Conservation (phyloP, 305 asterid genomes). For the Ajuga reptans region DNA sequence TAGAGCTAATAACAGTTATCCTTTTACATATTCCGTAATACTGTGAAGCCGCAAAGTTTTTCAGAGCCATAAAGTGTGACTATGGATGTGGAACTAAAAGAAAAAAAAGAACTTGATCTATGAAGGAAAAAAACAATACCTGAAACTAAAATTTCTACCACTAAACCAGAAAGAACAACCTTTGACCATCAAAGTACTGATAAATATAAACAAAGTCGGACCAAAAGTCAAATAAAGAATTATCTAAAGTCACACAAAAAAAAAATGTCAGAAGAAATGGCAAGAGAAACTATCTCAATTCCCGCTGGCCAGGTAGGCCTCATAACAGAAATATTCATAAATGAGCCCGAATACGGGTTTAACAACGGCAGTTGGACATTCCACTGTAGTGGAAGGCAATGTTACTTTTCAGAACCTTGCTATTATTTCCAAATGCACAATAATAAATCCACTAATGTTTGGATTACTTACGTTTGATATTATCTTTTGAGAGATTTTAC, state of each 20-base stretch:
- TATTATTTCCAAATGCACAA: neutral
- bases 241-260: neutral
- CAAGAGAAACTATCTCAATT: neutral
- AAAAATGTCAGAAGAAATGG: neutral
- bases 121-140: neutral
- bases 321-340: neutral
- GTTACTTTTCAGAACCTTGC: neutral
- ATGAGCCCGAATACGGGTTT: neutral
- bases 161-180: neutral
- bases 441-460: neutral
- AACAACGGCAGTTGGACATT: neutral
- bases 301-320: neutral
- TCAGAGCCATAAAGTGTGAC: neutral
- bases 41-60: neutral
- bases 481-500: neutral
- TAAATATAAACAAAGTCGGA: neutral
- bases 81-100: neutral
- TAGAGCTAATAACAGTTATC: neutral
- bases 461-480: neutral
- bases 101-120: neutral
- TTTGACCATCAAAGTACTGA: neutral
- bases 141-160: neutral
- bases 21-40: too few species aligned
- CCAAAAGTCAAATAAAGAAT: neutral
- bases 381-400: neutral